Percentiles rank a stretch among this genome's conserved stretches.
phyloP scores from a whole-genome alignment of 352 stramenopile species.

The Blastocystis sp. region DNA sequence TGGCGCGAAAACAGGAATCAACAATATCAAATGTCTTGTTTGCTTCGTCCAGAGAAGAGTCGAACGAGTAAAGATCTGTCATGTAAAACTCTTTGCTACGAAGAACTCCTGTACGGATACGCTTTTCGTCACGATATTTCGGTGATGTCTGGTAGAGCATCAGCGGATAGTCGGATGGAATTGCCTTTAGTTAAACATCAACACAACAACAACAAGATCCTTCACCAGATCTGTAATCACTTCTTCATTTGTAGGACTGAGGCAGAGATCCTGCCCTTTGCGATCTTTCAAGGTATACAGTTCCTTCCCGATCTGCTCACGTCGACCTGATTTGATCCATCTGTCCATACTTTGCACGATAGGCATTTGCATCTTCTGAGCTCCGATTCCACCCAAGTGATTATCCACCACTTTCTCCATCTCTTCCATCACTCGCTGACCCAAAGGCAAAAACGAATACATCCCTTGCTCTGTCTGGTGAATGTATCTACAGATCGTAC shows the following conservation, averaged over 20 bases:
- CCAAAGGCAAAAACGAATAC: constrained; percentile 58
- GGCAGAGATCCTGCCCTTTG: constrained; percentile 46
- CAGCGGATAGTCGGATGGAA: constrained; percentile 34
- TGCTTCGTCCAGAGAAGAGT: background rate
- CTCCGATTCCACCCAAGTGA: background rate
- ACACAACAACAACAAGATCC: background rate
- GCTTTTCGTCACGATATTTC: constrained; percentile 52
- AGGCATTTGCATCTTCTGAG: constrained; percentile 63
- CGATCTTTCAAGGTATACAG: constrained; percentile 57
- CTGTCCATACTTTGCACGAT: constrained; percentile 3
- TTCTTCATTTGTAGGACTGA: constrained; percentile 62
- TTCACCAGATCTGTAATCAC: constrained; percentile 45
- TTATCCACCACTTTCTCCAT: constrained; percentile 14
- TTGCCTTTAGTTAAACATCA: background rate
- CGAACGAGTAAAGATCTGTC: constrained; percentile 57
- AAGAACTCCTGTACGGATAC: background rate
- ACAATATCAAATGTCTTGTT: constrained; percentile 13
- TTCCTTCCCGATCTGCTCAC: constrained; percentile 37
- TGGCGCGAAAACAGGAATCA: background rate
- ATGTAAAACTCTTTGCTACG: constrained; percentile 56
- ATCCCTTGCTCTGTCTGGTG: constrained; percentile 56
- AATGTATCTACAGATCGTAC: constrained; percentile 6
- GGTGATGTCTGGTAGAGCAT: constrained; percentile 50
- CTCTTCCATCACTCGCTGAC: constrained; percentile 29
- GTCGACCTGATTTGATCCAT: constrained; percentile 28